Percentiles rank a stretch among this genome's conserved stretches.
Conservation (phyloP, 2,329 filamentous ascomycete genomes). For the Scedosporium aurantiacum region DNA sequence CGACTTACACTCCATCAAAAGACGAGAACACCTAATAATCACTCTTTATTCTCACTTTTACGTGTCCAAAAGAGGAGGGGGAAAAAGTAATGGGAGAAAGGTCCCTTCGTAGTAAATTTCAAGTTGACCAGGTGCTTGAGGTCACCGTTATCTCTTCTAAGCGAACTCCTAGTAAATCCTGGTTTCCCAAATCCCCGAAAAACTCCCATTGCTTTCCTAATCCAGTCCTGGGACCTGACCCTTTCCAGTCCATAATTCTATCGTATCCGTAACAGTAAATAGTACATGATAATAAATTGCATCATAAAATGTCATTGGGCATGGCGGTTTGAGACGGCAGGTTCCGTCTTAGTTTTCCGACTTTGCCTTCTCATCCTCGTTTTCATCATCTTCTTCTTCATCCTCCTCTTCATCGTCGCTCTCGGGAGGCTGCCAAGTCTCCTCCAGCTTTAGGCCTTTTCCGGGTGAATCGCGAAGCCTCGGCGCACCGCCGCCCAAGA, state of each 20-base stretch:
- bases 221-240: not conserved
- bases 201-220: not conserved
- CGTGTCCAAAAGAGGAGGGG: not conserved
- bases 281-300: not conserved
- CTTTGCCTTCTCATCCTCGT: slow-evolving; percentile 31
- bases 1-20: no score
- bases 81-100: not conserved
- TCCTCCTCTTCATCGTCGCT: slow-evolving; percentile 42
- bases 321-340: not conserved
- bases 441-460: slow-evolving; percentile 70
- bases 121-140: not conserved
- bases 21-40: no score
- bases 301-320: not conserved
- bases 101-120: not conserved
- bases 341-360: slow-evolving; percentile 16
- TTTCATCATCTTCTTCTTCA: slow-evolving; percentile 23
- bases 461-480: slow-evolving; percentile 30
- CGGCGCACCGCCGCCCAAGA: slow-evolving; percentile 29
- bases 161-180: not conserved
- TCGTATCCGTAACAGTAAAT: slow-evolving; percentile 2
- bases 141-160: not conserved
- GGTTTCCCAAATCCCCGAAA: not conserved
- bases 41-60: not conserved
- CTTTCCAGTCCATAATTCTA: not conserved
- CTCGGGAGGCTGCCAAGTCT: slow-evolving; percentile 63